Conservation (phyloP, 139 green algal species). For the Closterium sp. region DNA sequence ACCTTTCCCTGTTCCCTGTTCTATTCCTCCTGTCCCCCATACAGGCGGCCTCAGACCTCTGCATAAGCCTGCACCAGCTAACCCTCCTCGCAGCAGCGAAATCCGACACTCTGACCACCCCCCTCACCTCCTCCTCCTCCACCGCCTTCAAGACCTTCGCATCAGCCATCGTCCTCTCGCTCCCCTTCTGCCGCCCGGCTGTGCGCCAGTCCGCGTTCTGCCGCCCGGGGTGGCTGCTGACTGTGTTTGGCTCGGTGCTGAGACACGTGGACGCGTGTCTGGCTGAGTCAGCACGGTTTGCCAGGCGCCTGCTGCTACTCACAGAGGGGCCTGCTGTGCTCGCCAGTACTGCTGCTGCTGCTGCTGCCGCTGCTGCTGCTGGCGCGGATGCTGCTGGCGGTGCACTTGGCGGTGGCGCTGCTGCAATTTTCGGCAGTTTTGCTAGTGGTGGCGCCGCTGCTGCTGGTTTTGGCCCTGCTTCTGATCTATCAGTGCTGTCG, state of each 20-base stretch:
- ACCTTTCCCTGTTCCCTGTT: no score
- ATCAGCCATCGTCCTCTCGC: neutral
- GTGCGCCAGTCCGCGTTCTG: neutral
- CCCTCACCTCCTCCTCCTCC: neutral
- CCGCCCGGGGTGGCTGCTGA: neutral
- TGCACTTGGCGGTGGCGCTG: neutral
- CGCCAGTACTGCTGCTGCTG: neutral
- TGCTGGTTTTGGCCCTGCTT: neutral
- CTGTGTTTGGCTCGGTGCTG: constrained; percentile 3
- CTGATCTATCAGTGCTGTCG: neutral
- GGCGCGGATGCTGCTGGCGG: neutral
- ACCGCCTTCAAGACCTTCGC: neutral
- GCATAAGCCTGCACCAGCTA: neutral
- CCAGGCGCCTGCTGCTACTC: neutral
- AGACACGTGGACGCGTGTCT: neutral
- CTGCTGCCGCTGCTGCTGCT: neutral
- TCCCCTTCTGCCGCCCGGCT: neutral
- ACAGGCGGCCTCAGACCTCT: neutral
- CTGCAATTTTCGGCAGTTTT: neutral
- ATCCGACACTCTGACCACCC: neutral
- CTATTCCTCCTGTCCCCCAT: no score
- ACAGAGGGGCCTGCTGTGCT: neutral
- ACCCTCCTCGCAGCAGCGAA: neutral
- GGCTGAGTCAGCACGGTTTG: neutral
- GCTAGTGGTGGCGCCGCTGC: no score